Base-by-base conservation (phyloP, 352 stramenopile genomes). In the Phytophthora sansomeana region DNA sequence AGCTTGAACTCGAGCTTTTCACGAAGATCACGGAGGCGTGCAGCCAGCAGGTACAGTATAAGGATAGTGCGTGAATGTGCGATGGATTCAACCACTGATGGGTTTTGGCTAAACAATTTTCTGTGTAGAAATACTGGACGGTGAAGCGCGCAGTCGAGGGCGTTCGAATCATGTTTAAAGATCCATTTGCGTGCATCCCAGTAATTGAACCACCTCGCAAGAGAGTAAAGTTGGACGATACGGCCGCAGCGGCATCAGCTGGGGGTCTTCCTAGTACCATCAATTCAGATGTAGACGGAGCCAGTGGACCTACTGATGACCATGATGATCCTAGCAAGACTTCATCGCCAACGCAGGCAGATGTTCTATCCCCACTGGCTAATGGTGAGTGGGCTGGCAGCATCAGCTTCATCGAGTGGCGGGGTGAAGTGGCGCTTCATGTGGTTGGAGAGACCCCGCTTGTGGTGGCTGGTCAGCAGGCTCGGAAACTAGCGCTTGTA, bases 401-500 rank as follows among this genome's bases (percentile, higher is more conserved):
- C 55, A 80, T 96, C 50, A 94, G 86, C 47, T 96, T 95, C 42
- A 91, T 94, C 44, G 88, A 96, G 68, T 96, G 88, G 86, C 81
- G 83, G 28, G 73, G 71, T n/a, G 75, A 91, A 73, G 80, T 96
- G 26, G 83, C 86, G 3, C 69, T 96, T 9, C 83, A 93, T 47
- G 73, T 95, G 6, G 74, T 91, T 14, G 87, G 85, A 0, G 84
- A 93, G 58, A 85, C 73, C 5, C 85, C 88, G 17, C 75, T 96
- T 0, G 80, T 96, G 8, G 94, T 96, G 86, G 81, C 69, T 7
- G 85, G 83, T 6, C 84, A 90, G 8, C 88, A 95, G 46, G 86
- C 85, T 30, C 81, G 86, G n/a, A 87, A 87, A 1, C 60, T 96
- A 26, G 86, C 88, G 13, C 82, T 92, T n/a, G 77, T 80, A 7